Base-by-base conservation (phyloP, 768 basidiomycete species). In the Serpula lacrymans region DNA sequence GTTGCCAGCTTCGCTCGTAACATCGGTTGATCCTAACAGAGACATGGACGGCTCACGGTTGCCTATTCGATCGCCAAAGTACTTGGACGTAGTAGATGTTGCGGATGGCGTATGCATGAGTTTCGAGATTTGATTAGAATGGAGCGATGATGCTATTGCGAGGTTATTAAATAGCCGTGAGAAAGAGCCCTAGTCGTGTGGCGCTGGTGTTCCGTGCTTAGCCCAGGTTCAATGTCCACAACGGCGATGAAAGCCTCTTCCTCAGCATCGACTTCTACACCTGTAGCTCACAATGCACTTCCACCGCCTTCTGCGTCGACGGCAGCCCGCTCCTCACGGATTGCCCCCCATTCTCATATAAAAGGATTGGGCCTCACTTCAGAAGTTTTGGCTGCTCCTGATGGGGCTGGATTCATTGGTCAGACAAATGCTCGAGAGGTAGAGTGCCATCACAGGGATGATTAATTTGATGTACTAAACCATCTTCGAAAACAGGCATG, bases 301-400 rank as follows among this genome's bases (percentile, higher is more conserved):
- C 77, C 84, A 0, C 84, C 84, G 0, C 84, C 85, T 0, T 72
- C 84, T 4, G 69, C 74, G 2, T 61, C 78, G 0, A 73, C 80
- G 10, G 75, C 80, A 1, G 72, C 74, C 10, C 75, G 85, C 17
- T 80, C 87, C 0, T 86, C 87, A 22, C 79, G 88, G 26, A 88
- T 92, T 32, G 88, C 89, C 1, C 82, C 91, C 3, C 94, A 97
- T 58, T 96, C 93, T 4, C 94, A 97, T 62, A 97, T 97, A 62
- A 95, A 93, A 69, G 94, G 93, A 6, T 83, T 98, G 21, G 96
- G 96, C 3, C 70, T 98, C 39, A 84, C 77, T 29, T 62, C 84
- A 38, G 92, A 97, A 46, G 95, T 94, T 1, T 72, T 73, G 41
- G 95, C 92, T 1, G 68, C 71, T 23, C 57, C 70, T 5, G 83